Evolutionary conservation across 2,329 filamentous ascomycete genomes (phyloP).

Genomic region (Teratosphaeria nubilosa): DNA sequence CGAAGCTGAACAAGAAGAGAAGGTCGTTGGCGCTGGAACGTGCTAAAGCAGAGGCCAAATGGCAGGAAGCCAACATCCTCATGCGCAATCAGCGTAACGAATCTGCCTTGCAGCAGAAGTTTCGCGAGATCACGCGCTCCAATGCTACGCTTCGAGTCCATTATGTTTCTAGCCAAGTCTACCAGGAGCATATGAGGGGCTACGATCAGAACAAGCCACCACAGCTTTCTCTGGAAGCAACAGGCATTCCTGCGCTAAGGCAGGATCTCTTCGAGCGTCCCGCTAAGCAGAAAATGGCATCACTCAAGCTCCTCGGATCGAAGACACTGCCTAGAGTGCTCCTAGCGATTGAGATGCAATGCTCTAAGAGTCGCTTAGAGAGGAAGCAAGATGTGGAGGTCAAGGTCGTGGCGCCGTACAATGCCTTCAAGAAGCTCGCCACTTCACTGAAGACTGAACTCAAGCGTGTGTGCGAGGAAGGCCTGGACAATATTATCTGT

Average conservation of each 20-base stretch:
- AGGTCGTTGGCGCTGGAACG: not conserved
- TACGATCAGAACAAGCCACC: constrained; percentile 6
- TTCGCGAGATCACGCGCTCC: not conserved
- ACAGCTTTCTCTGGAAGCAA: constrained; percentile 7
- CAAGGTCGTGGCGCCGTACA: not conserved
- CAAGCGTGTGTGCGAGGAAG: not conserved
- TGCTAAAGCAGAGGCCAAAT: not conserved
- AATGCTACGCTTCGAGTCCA: constrained; percentile 3
- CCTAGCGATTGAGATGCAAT: not conserved
- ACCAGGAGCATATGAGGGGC: constrained; percentile 10
- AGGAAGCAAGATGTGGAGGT: not conserved
- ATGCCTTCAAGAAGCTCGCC: not conserved
- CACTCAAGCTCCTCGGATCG: not conserved
- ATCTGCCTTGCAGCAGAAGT: not conserved
- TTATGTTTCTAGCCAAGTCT: constrained; percentile 12
- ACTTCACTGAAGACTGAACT: not conserved
- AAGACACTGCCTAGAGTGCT: not conserved
- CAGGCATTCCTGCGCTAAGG: constrained; percentile 12
- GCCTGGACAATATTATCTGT: not conserved
- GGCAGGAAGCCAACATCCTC: not conserved
- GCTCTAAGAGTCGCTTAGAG: not conserved
- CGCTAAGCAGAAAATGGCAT: not conserved
- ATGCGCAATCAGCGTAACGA: not conserved
- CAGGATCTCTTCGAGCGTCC: constrained; percentile 8
- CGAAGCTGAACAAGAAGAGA: not conserved